A percentile compares a stretch with the other conserved stretches of the same genome.
These are phyloP conservation scores for Fonsecaea multimorphosa DNA, from an alignment of 2,329 filamentous ascomycete genomes.

Conservation along the genomic window DNA sequence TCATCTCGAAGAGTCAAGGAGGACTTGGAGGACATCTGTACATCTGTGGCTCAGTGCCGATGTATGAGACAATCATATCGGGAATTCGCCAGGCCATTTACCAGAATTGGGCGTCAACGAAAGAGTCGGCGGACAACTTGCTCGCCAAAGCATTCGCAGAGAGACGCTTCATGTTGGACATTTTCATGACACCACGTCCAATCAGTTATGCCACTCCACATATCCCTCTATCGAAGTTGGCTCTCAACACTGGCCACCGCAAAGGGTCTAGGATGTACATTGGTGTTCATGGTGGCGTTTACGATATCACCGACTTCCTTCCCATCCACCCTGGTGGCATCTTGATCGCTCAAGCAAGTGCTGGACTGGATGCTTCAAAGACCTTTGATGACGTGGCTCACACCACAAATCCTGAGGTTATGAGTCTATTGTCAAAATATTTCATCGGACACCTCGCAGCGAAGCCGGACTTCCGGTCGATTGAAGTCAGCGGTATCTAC, in stretches of 20 bases:
- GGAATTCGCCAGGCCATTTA: conserved; percentile 64
- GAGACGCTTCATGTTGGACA: conserved; percentile 62
- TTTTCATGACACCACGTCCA: conserved; percentile 63
- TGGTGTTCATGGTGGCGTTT: conserved; percentile 26
- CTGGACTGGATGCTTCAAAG: conserved; percentile 29
- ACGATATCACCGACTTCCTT: conserved; percentile 29
- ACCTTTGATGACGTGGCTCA: conserved; percentile 29
- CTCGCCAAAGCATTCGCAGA: conserved; percentile 62
- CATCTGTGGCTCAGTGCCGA: conserved; percentile 57
- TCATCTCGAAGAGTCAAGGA: conserved; percentile 27
- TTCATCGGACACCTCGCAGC: conserved; percentile 26
- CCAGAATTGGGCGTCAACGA: conserved; percentile 58
- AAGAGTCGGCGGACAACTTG: conserved; percentile 59
- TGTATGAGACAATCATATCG: conserved; percentile 62
- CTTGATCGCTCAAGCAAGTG: conserved; percentile 27
- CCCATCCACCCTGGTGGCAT: conserved; percentile 28
- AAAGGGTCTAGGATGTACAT: conserved; percentile 29
- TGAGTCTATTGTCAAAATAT: conserved; percentile 28
- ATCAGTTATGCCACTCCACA: conserved; percentile 59
- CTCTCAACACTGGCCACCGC: conserved; percentile 59
- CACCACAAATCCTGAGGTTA: conserved; percentile 28
- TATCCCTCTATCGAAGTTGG: conserved; percentile 58
- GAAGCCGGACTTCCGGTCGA: conserved; percentile 22
- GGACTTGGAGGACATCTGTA: conserved; percentile 48
- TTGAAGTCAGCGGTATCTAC: conserved; percentile 26